Percentiles rank a stretch among this genome's conserved stretches.
Evolutionary conservation across 768 basidiomycete species (phyloP).

Genomic region (Omphalotus guepiniiformis): DNA sequence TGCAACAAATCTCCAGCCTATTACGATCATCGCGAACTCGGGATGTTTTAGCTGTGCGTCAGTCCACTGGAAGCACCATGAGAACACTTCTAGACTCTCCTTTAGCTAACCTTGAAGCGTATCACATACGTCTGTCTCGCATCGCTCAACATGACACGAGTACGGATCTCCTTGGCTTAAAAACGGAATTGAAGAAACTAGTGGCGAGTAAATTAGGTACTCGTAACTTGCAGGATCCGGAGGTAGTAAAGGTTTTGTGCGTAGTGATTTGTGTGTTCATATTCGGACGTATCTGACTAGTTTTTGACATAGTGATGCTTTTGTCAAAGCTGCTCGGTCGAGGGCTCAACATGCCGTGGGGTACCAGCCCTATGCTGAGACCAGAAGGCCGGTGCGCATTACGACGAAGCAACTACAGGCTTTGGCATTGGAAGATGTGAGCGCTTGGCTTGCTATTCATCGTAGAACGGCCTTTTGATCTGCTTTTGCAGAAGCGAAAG

Average conservation of each 20-base stretch:
- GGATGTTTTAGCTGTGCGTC: not conserved
- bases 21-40: not conserved
- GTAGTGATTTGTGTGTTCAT: not conserved
- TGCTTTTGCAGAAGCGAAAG: not conserved
- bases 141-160: not conserved
- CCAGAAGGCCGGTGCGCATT: not conserved
- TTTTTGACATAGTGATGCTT: not conserved
- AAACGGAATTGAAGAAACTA: slow-evolving; percentile 3
- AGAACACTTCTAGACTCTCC: too few species aligned
- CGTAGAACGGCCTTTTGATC: not conserved
- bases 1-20: not conserved
- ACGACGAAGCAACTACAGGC: not conserved
- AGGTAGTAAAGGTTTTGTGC: not conserved
- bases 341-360: not conserved
- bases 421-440: slow-evolving; percentile 1
- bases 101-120: not conserved
- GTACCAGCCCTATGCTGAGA: not conserved
- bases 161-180: not conserved
- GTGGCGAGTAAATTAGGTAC: too few species aligned
- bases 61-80: not conserved
- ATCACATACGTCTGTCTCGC: not conserved
- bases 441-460: not conserved
- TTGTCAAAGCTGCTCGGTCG: not conserved
- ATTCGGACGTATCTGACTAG: too few species aligned
- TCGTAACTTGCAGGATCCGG: not conserved